phyloP scores from a whole-genome alignment of 495 filamentous ascomycete genomes.

The Bacidia gigantensis region DNA sequence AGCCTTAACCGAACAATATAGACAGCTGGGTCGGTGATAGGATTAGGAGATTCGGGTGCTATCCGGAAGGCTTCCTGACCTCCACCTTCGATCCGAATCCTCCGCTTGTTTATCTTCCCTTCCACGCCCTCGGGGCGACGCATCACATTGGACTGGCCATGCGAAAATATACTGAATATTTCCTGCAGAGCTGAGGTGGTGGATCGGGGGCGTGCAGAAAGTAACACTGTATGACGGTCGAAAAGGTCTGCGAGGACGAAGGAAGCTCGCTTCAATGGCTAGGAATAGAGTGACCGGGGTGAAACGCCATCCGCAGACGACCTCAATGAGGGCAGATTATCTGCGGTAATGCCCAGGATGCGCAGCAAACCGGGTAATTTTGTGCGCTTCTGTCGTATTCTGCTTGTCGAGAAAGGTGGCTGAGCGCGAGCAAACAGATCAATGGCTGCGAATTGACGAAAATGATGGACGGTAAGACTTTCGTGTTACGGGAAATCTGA shows the following conservation, averaged over 20 bases:
- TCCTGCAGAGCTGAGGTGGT: neutral
- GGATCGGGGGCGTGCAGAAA: neutral
- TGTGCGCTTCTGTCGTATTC: neutral
- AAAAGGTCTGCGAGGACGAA: neutral
- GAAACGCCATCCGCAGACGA: neutral
- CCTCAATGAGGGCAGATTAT: neutral
- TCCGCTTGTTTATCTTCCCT: neutral
- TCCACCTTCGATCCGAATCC: neutral
- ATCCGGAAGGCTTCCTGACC: neutral
- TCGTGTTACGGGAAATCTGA: neutral
- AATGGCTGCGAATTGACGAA: neutral
- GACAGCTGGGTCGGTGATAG: neutral
- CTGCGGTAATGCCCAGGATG: neutral
- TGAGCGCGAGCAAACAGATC: neutral
- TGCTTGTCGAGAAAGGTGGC: neutral
- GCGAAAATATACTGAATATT: neutral
- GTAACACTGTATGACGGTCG: neutral
- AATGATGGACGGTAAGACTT: neutral
- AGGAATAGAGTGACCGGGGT: neutral
- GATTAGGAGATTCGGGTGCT: neutral
- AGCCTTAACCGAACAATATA: neutral
- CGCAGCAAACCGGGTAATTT: constrained; percentile 1
- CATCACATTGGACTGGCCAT: neutral
- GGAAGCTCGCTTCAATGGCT: neutral
- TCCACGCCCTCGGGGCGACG: neutral